Percentiles rank a stretch among this genome's conserved stretches.
Conservation (phyloP, 208 protist species). For the Trypanosoma caninum region DNA sequence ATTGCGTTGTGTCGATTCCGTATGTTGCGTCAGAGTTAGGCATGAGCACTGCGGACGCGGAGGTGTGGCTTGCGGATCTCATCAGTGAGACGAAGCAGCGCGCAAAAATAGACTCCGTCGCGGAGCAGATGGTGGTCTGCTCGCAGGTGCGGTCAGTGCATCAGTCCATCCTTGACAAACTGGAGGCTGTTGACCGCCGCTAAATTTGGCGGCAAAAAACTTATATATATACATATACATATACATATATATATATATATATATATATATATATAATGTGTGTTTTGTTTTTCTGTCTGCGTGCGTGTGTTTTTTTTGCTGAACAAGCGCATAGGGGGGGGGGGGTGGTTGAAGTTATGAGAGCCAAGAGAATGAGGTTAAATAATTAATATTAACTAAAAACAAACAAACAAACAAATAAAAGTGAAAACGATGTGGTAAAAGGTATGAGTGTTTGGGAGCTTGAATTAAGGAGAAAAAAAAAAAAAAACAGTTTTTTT, state of each 20-base stretch:
- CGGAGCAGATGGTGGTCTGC: slow-evolving; percentile 80
- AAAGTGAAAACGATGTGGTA: no score
- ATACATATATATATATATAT: not conserved
- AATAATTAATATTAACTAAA: no score
- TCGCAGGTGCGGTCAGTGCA: slow-evolving; percentile 73
- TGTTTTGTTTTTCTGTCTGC: no score
- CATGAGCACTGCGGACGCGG: slow-evolving; percentile 66
- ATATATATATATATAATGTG: no score
- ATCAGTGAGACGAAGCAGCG: slow-evolving; percentile 90
- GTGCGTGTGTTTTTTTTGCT: no score
- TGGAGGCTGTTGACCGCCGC: slow-evolving; percentile 44
- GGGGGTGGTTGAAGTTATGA: no score
- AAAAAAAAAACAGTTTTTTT: slow-evolving; percentile 2
- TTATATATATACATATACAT: not conserved
- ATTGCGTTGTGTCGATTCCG: slow-evolving; percentile 83
- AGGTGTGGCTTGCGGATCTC: slow-evolving; percentile 89
- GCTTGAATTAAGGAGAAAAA: not conserved
- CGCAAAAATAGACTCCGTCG: slow-evolving; percentile 90
- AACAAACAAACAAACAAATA: no score
- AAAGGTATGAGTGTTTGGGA: no score
- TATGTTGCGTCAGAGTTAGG: slow-evolving; percentile 79
- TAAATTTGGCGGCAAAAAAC: not conserved
- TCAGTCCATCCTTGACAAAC: slow-evolving; percentile 67
- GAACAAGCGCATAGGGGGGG: no score
- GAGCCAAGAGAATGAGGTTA: no score